Base-by-base conservation (phyloP, 1,284 basidiomycete species). In the Irpex sp. region DNA sequence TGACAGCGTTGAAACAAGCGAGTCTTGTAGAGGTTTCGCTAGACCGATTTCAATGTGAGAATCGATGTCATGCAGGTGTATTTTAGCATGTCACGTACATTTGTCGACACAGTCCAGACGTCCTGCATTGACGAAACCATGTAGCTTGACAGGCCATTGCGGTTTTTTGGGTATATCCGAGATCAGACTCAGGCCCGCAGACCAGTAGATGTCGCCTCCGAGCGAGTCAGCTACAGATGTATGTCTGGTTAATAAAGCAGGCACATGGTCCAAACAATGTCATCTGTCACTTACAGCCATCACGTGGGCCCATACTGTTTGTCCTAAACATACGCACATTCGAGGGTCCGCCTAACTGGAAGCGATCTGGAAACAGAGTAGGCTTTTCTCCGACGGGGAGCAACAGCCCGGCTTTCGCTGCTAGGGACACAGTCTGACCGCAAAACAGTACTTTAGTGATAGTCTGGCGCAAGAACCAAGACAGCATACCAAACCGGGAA, bases 331-430 rank as follows among this genome's bases (percentile, higher is more conserved):
- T 93, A 32, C 98, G 87, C 2, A 99, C 87, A 65, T 91, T 95
- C n/a, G 94, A 92, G 0, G 98, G 97, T 0, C 98, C 98, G 38
- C 98, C 98, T 0, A 99, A 88, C 76, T 98, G 97, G 80, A 97
- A 98, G 4, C 96, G 90, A 82, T 99, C 98, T 45, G 88, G 90
- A 79, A 95, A 94, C 66, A 88, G 87, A 32, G 89, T 85, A 15
- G 83, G 82, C 15, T 81, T 79, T 6, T 80, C 78, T 32, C 62
- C 32, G 5, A 64, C 4, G 94, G 78, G 44, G 88, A 86, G 78
- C 88, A 89, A 81, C 22, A 92, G 71, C 5, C 96, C 96, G 0
- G 87, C 82, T 20, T 90, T 88, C 4, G 88, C 87, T 2, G 91
- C 87, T 4, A 95, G 80, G 0, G 94, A 94, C 24, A 93, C 66